Percentiles rank a stretch among this genome's conserved stretches.
Evolutionary conservation across 306 rosid species (phyloP).

Genomic region (Glycine tomentella): DNA sequence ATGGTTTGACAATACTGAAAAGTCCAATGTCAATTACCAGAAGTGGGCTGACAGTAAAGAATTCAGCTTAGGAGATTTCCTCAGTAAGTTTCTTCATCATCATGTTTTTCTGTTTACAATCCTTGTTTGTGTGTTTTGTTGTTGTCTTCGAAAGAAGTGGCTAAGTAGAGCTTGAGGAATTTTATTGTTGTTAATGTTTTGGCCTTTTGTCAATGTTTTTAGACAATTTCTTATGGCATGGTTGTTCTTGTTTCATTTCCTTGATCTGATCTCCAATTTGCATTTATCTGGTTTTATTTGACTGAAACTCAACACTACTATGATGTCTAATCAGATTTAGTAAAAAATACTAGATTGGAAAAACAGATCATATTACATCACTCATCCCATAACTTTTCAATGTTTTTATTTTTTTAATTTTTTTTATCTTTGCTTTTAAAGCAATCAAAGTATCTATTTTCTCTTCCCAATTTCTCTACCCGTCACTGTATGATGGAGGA

Average conservation of each 20-base stretch:
- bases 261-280: constrained; percentile 38
- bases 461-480: too few relatives aligned
- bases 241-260: constrained; percentile 5
- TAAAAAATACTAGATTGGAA: neutral
- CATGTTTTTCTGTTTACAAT: neutral
- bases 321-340: constrained; percentile 5
- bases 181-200: neutral
- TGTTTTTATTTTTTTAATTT: neutral
- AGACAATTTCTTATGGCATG: constrained; percentile 20
- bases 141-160: neutral
- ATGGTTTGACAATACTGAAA: constrained; percentile 73
- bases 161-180: neutral
- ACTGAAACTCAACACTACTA: neutral
- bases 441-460: constrained; percentile 10
- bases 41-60: constrained; percentile 71
- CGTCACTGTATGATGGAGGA: too few relatives aligned
- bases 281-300: neutral
- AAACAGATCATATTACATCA: neutral
- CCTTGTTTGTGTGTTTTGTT: neutral
- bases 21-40: constrained; percentile 68
- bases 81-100: constrained; percentile 59
- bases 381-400: neutral
- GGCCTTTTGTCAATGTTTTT: neutral
- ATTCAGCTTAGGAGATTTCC: constrained; percentile 92
- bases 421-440: neutral